Conservation (phyloP, 805 yeast genomes). For the Cyberlindnera sargentensis region DNA sequence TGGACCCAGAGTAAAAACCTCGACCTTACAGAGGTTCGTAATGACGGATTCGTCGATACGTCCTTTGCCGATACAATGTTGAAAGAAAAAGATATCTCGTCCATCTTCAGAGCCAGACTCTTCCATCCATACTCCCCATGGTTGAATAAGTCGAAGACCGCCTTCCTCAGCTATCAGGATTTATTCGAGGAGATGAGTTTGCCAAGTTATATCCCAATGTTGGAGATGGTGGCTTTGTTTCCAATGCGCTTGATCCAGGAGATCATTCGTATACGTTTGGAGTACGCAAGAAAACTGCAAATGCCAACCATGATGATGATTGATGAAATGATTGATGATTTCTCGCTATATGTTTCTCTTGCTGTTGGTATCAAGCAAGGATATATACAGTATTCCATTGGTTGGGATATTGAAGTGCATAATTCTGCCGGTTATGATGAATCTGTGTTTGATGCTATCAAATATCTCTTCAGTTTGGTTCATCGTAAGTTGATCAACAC, state of each 20-base stretch:
- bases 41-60: conserved; percentile 44
- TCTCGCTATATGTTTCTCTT: conserved; percentile 65
- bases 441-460: conserved; percentile 65
- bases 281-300: conserved; percentile 68
- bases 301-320: conserved; percentile 94
- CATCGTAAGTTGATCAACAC: conserved; percentile 76
- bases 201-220: conserved; percentile 61
- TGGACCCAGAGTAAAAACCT: conserved; percentile 86
- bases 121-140: conserved; percentile 70
- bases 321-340: conserved; percentile 87
- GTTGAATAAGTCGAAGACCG: conserved; percentile 72
- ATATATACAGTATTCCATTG: conserved; percentile 47
- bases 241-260: conserved; percentile 79
- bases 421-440: conserved; percentile 60
- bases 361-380: conserved; percentile 72
- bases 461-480: conserved; percentile 61
- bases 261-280: conserved; percentile 62
- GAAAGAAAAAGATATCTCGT: conserved; percentile 71
- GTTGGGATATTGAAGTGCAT: conserved; percentile 64
- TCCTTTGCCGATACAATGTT: conserved; percentile 78
- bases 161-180: conserved; percentile 54
- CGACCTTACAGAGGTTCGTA: conserved; percentile 45
- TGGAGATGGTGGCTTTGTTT: conserved; percentile 61
- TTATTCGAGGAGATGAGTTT: conserved; percentile 61
- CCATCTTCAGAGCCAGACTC: conserved; percentile 63